A percentile compares a stretch with the other conserved stretches of the same genome.
These are phyloP conservation scores for Potentilla sterilis DNA, from an alignment of 306 rosid genomes.

Conservation along the genomic window DNA sequence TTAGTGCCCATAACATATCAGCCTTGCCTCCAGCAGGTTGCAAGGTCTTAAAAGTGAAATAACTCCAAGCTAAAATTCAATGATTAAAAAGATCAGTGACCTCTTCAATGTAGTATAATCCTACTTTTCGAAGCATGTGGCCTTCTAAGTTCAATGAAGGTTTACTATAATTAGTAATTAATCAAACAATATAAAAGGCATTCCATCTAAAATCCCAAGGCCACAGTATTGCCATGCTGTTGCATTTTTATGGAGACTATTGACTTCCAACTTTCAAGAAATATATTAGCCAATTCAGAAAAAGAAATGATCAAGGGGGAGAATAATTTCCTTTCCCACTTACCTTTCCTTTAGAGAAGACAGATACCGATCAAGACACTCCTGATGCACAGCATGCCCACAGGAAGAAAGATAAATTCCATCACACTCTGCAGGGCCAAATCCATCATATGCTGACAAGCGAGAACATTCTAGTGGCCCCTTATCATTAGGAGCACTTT, in stretches of 20 bases:
- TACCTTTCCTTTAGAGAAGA: slow-evolving; percentile 91
- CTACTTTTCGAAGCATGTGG: neutral
- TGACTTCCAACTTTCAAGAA: neutral
- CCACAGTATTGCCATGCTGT: neutral
- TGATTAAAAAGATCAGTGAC: neutral
- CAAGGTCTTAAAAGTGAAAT: neutral
- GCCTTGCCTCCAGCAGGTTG: neutral
- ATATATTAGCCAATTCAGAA: slow-evolving; percentile 7
- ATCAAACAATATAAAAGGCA: neutral
- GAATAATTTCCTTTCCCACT: slow-evolving; percentile 7
- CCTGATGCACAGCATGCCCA: slow-evolving; percentile 98
- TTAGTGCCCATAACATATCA: neutral
- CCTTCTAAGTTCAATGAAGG: neutral
- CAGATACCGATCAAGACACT: slow-evolving; percentile 82
- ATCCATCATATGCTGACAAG: slow-evolving; percentile 50
- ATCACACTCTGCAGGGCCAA: slow-evolving; percentile 80
- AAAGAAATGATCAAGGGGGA: slow-evolving; percentile 1
- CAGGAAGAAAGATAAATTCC: slow-evolving; percentile 93
- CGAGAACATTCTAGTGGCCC: slow-evolving; percentile 48
- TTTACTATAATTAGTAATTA: neutral
- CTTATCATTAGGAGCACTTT: slow-evolving; percentile 37
- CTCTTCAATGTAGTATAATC: neutral
- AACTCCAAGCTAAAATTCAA: neutral
- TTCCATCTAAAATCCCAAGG: neutral
- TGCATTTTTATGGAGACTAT: neutral